These are phyloP conservation scores for Vicia villosa DNA, from an alignment of 306 rosid species.

Conservation along the genomic window DNA sequence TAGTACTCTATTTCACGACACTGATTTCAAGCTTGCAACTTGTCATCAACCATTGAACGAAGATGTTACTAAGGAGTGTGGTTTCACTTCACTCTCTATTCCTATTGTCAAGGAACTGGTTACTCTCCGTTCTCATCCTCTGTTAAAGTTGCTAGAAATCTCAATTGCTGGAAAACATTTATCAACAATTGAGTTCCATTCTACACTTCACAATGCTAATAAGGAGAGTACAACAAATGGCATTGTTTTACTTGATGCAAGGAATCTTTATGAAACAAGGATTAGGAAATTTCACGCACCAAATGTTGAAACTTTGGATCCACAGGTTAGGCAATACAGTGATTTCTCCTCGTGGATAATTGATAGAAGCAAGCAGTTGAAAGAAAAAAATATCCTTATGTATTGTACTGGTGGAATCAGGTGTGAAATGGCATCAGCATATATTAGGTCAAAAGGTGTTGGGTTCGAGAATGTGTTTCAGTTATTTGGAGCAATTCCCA, in stretches of 20 bases:
- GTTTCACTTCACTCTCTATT: constrained; percentile 84
- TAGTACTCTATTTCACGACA: constrained; percentile 50
- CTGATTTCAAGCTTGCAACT: constrained; percentile 88
- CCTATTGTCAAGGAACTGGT: constrained; percentile 86
- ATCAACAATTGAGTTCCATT: constrained; percentile 81
- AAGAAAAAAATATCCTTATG: constrained; percentile 81
- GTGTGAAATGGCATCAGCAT: no score
- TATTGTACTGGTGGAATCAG: constrained; percentile 98
- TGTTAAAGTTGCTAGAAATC: constrained; percentile 71
- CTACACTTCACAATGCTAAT: constrained; percentile 58
- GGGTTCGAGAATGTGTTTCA: constrained; percentile 94
- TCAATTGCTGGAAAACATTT: constrained; percentile 84
- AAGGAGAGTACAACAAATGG: constrained; percentile 36
- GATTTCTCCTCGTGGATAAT: no score
- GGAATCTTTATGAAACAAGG: no score
- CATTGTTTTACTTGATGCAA: constrained; percentile 79
- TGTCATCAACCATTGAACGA: constrained; percentile 62
- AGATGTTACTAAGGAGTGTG: constrained; percentile 70
- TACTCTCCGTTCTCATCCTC: constrained; percentile 69
- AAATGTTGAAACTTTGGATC: constrained; percentile 73
- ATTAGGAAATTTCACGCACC: constrained; percentile 81
- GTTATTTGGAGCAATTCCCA: constrained; percentile 88
- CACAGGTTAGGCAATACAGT: no score
- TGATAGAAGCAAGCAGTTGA: no score
- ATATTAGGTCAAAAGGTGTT: constrained; percentile 83